Evolutionary conservation across 2,329 filamentous ascomycete genomes (phyloP).

Genomic region (Fusarium musae): DNA sequence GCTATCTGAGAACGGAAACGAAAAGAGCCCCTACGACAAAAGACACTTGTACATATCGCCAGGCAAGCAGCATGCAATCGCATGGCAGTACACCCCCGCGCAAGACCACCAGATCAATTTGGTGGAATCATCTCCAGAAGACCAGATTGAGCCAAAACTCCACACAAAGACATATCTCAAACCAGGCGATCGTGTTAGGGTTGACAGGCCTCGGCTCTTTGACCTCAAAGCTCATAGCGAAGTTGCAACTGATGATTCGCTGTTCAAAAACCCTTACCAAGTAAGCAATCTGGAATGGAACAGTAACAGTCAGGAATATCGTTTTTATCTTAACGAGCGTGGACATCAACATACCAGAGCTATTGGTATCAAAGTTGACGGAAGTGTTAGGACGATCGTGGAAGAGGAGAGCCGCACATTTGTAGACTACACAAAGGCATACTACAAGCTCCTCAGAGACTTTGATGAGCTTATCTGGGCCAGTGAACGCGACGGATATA

Average conservation of each 20-base stretch:
- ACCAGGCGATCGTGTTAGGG: constrained; percentile 40
- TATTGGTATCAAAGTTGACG: constrained; percentile 22
- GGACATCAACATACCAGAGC: constrained; percentile 42
- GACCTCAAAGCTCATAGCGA: constrained; percentile 31
- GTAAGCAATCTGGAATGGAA: constrained; percentile 41
- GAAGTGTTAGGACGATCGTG: constrained; percentile 31
- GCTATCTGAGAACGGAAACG: constrained; percentile 31
- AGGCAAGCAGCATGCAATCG: constrained; percentile 23
- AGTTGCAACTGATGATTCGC: constrained; percentile 30
- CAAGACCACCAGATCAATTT: constrained; percentile 32
- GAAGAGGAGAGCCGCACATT: constrained; percentile 45
- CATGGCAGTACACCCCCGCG: constrained; percentile 40
- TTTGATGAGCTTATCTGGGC: constrained; percentile 44
- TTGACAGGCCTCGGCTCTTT: constrained; percentile 44
- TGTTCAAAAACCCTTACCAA: constrained; percentile 42
- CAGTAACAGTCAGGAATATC: constrained; percentile 38
- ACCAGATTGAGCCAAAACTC: constrained; percentile 45
- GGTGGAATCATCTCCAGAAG: constrained; percentile 43
- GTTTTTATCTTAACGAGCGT: constrained; percentile 45
- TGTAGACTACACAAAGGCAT: constrained; percentile 40
- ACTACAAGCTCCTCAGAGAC: constrained; percentile 10
- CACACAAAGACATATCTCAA: constrained; percentile 40
- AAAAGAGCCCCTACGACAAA: constrained; percentile 33
- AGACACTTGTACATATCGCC: constrained; percentile 30
- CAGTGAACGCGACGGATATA: constrained; percentile 46